Evolutionary conservation across 805 yeast species (phyloP), one percentile per base, ranked within the genome.

Genomic region (Kluyveromyces nonfermentans): DNA sequence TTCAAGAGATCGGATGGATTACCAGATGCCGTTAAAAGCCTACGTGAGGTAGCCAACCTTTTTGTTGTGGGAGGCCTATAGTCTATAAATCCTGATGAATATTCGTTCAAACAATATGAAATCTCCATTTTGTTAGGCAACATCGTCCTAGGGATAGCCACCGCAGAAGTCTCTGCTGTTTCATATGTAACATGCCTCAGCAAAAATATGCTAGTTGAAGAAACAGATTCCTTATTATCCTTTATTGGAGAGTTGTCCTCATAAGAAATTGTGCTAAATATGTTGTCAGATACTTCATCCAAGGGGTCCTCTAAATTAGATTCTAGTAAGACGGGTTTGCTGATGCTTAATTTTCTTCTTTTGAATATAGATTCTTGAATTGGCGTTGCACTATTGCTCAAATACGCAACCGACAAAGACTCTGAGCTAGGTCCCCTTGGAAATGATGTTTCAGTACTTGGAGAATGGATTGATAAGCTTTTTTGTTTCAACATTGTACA

Each of bases 41-140:
- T 43, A 16, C 45, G 42, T 16, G 49, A 40, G 14, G 20, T 39
- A 22, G 22, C 30, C 19, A 28, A 15, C 31, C 41, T 38, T 38
- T 18, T 38, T 10, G 18, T 12, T 10, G 32, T 18, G 15, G 41
- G 41, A 28, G 41, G 41, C 28, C 16, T 20, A 16, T 38, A 28
- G 7, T 38, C 41, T 7, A 38, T 28, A 15, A 38, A 38, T 7
- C 41, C 22, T 5, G 44, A 41, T 19, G 45, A 28, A 22, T 40
- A 30, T 6, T 40, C 28, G 21, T 43, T 43, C 30, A 46, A 25
- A 34, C 49, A 43, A 20, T 43, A 46, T 7, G 49, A 46, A 15
- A 46, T 46, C 17, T 46, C 49, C 49, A 46, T 46, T 15, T 45
- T 46, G 17, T 46, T 43, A 12, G 41, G 42, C 7, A 25, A 37